Evolutionary conservation across 139 green algal species (phyloP).

Genomic region (Gonium pectorale): DNA sequence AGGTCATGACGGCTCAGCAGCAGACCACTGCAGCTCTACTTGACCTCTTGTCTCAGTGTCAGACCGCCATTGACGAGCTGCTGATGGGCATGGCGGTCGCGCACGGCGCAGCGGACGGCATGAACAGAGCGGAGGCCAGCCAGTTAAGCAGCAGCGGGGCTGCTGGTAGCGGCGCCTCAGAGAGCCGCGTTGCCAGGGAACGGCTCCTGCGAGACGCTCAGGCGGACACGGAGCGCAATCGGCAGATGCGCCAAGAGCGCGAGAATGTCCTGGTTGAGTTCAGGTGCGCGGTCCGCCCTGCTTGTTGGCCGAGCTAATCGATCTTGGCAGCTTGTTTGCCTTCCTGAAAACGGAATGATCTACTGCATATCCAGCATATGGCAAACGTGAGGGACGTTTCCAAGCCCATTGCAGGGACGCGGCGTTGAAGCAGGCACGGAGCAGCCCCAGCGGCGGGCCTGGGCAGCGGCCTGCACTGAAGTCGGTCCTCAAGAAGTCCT

Average conservation of each 20-base stretch:
- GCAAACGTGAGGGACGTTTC: too few species aligned
- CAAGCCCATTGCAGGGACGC: constrained; percentile 10
- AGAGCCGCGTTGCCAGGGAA: background rate
- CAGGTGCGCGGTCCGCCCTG: too few species aligned
- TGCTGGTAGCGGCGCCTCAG: too few species aligned
- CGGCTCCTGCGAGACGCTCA: background rate
- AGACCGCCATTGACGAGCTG: constrained; percentile 20
- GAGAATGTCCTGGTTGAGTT: constrained; percentile 66
- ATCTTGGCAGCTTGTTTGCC: too few species aligned
- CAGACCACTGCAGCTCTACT: constrained; percentile 72
- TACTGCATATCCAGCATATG: too few species aligned
- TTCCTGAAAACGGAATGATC: too few species aligned
- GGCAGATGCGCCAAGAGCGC: constrained; percentile 44
- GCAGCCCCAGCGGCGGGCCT: background rate
- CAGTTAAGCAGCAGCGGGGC: background rate
- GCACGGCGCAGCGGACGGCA: background rate
- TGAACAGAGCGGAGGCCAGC: background rate
- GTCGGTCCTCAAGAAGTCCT: background rate
- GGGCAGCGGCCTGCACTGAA: background rate
- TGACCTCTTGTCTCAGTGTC: constrained; percentile 20
- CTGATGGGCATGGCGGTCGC: background rate
- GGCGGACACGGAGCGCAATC: constrained; percentile 17
- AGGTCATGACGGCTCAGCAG: constrained; percentile 61
- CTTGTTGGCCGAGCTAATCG: too few species aligned
- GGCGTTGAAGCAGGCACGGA: background rate